A percentile compares a stretch with the other conserved stretches of the same genome.
Conservation (phyloP, 1,284 basidiomycete genomes). For the Pseudozyma flocculosa region DNA sequence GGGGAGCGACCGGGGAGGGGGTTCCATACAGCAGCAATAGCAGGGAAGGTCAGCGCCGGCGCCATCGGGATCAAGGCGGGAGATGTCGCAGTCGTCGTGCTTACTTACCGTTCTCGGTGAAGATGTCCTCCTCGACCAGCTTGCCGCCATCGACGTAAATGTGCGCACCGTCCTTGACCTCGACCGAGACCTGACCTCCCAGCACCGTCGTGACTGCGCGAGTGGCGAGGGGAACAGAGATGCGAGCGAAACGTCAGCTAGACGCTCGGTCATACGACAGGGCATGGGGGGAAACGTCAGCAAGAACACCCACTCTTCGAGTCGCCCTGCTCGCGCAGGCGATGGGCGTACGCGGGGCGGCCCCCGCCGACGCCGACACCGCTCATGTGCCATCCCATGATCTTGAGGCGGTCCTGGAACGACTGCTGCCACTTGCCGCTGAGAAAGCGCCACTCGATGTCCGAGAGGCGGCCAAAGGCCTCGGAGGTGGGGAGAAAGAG, state of each 20-base stretch:
- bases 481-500: conserved; percentile 83
- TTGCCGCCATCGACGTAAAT: conserved; percentile 25
- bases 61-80: too few relatives aligned
- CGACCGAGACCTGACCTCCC: conserved; percentile 40
- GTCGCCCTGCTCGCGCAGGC: conserved; percentile 6
- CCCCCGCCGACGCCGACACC: conserved; percentile 45
- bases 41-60: too few relatives aligned
- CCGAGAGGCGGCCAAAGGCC: conserved; percentile 66
- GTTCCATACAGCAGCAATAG: too few relatives aligned
- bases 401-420: conserved; percentile 42
- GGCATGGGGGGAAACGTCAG: too few relatives aligned
- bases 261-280: background rate
- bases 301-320: background rate
- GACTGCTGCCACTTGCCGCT: conserved; percentile 36
- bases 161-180: conserved; percentile 5
- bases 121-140: conserved; percentile 49
- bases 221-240: too few relatives aligned
- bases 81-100: too few relatives aligned
- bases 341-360: conserved; percentile 37
- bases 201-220: conserved; percentile 44
- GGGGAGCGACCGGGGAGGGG: too few relatives aligned
- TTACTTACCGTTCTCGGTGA: conserved; percentile 59
- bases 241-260: too few relatives aligned
- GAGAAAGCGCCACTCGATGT: conserved; percentile 45
- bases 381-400: conserved; percentile 53